Evolutionary conservation across 2,329 filamentous ascomycete species (phyloP), one percentile per base, ranked within the genome.

Genomic region (Coniochaeta hoffmannii): DNA sequence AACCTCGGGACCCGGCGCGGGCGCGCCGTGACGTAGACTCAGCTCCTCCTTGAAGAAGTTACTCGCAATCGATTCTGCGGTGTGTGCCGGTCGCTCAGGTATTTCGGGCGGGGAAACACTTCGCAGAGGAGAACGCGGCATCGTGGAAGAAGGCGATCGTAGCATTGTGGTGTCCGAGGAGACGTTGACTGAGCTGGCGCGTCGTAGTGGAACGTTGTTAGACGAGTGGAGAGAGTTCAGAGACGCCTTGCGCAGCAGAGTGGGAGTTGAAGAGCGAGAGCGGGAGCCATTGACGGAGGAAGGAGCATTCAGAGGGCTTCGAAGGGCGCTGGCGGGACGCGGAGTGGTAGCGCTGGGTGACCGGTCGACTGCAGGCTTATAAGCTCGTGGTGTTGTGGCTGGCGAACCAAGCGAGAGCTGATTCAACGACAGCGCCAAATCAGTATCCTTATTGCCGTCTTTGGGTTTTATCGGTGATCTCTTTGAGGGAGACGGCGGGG

Each of bases 21-120:
- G 10, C 2, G 66, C 65, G 31, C 74, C 72, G 56, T 86, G 80
- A 63, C 90, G 86, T 7, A 78, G 70, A 15, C 81, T 76, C 31
- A 95, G 70, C 67, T 96, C 90, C 58, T 79, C 81, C 58, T 77
- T 75, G 65, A 96, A 89, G 68, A 88, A 83, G 9, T 82, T 78
- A 50, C 77, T 80, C 4, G 89, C 89, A 44, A 93, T 72, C 26
- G 80, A 74, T 36, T 70, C 70, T 12, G 80, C 71, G 1, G 78
- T 83, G n/a, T 71, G 69, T 6, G 68, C 64, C 3, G 73, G 70
- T 32, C 68, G 71, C 56, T 71, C 70, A 15, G 69, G 69, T 31
- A 51, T 34, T 11, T 31, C 49, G 22, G 68, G 60, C 22, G 69
- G 67, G 38, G 69, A 68, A 44, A 62, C 61, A 24, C 68, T 64